phyloP scores from a whole-genome alignment of 1,139 yeast species.

The Yamadazyma pseudoaaseri region DNA sequence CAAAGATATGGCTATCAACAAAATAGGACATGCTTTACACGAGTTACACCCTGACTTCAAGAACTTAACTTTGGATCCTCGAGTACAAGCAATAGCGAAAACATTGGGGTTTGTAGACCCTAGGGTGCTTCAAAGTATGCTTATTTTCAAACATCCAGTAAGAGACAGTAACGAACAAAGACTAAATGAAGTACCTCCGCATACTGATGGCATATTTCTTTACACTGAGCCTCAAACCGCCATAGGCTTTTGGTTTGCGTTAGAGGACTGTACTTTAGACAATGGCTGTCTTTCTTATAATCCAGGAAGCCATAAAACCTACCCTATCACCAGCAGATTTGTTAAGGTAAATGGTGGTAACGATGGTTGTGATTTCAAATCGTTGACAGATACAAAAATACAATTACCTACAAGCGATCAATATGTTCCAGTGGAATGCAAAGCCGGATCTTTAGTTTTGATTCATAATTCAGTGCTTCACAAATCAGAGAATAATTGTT shows the following conservation, averaged over 20 bases:
- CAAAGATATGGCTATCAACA: constrained; percentile 61
- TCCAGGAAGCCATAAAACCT: constrained; percentile 71
- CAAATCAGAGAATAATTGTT: constrained; percentile 61
- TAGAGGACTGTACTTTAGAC: constrained; percentile 65
- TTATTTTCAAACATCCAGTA: constrained; percentile 72
- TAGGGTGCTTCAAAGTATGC: constrained; percentile 74
- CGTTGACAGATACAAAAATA: constrained; percentile 11
- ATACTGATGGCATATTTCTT: constrained; percentile 73
- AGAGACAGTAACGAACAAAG: constrained; percentile 30
- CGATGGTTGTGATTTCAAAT: constrained; percentile 52
- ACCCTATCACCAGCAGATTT: constrained; percentile 63
- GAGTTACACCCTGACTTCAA: constrained; percentile 48
- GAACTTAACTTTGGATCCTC: constrained; percentile 49
- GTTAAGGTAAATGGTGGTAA: constrained; percentile 50
- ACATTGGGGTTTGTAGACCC: constrained; percentile 61
- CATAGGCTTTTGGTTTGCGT: constrained; percentile 80
- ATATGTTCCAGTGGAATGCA: constrained; percentile 58
- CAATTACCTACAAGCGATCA: constrained; percentile 23
- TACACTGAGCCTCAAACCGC: constrained; percentile 73
- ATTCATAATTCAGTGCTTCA: constrained; percentile 73
- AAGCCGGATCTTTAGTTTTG: constrained; percentile 68
- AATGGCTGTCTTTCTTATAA: constrained; percentile 73
- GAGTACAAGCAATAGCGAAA: constrained; percentile 51
- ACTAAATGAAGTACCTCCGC: constrained; percentile 72
- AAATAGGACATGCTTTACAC: constrained; percentile 80